Evolutionary conservation across 805 yeast species (phyloP).

Genomic region (Pichia cabralensis): DNA sequence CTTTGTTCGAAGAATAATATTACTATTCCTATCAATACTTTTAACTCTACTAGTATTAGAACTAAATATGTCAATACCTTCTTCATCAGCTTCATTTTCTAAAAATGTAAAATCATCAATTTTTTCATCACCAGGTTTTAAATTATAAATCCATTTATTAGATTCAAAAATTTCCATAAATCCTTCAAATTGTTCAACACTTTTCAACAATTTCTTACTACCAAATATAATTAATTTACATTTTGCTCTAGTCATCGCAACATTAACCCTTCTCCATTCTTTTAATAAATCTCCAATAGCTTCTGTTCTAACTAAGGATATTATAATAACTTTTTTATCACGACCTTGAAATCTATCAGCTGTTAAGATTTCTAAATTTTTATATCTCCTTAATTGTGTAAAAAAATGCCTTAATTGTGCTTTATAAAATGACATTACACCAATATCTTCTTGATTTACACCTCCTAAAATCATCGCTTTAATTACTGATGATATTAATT

Average conservation of each 20-base stretch:
- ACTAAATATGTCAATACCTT: no score
- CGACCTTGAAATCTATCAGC: slow-evolving; percentile 96
- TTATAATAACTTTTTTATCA: slow-evolving; percentile 84
- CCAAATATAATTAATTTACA: slow-evolving; percentile 80
- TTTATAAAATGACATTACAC: slow-evolving; percentile 83
- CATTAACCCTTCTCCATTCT: slow-evolving; percentile 91
- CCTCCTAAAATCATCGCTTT: slow-evolving; percentile 51
- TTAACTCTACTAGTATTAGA: no score
- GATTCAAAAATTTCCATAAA: slow-evolving; percentile 49
- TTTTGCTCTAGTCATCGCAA: slow-evolving; percentile 86
- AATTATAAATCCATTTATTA: slow-evolving; percentile 54
- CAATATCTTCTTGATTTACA: slow-evolving; percentile 49
- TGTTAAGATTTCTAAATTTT: slow-evolving; percentile 67
- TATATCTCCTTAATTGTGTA: slow-evolving; percentile 17
- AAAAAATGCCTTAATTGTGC: slow-evolving; percentile 57
- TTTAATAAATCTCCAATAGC: slow-evolving; percentile 67
- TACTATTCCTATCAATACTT: slow-evolving; percentile 2
- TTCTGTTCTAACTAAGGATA: slow-evolving; percentile 83
- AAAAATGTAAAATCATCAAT: slow-evolving; percentile 2
- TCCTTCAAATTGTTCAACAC: slow-evolving; percentile 41
- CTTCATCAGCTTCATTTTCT: neutral
- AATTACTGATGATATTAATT: slow-evolving; percentile 51
- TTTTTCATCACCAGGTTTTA: slow-evolving; percentile 36
- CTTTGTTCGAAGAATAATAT: slow-evolving; percentile 1
- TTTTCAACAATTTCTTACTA: slow-evolving; percentile 51